Evolutionary conservation across 768 basidiomycete species (phyloP), one percentile per base, ranked within the genome.

Genomic region (Mycena haematopus): DNA sequence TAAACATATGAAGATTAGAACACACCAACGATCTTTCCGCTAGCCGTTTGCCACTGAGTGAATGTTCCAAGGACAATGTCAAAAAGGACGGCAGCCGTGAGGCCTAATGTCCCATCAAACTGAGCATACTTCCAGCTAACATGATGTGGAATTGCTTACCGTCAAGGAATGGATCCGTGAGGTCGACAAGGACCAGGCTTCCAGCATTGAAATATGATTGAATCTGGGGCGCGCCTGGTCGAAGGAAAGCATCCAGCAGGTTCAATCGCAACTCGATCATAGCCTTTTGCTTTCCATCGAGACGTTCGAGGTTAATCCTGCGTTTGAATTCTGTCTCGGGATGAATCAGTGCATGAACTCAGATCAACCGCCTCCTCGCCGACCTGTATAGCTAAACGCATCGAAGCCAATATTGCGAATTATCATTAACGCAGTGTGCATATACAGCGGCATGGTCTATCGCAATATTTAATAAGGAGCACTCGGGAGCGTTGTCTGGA

Each of bases 81-180:
- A 54, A 85, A 86, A 9, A 86, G 60, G 0, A 64, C 53, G 7
- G 54, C 40, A 1, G 67, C 67, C 21, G 55, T 68, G 19, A 62
- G 38, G 21, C 57, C 67, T 62, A 17, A n/a, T 4, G 33, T 35
- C 8, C 31, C n/a, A 29, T n/a, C 21, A 46, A 19, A n/a, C n/a
- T 29, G 5, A 40, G 6, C 36, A 21, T 29, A 25, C 24, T 27
- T 33, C 40, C 15, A 31, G 29, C 19, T 13, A 53, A 24, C 9
- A 14, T 6, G 14, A 42, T 38, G 29, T 38, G 36, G 10, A 45
- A n/a, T 10, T 11, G 74, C 2, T 71, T 72, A 10, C 81, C 72
- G 60, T 85, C 85, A 31, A 85, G 75, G 62, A 86, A 85, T 0
- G 84, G 82, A 35, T 84, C 84, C 0, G 84, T 82, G 0, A 85